Percentiles rank a stretch among this genome's conserved stretches.
Conservation (phyloP, 2,329 filamentous ascomycete species). For the Thelonectria rubi region DNA sequence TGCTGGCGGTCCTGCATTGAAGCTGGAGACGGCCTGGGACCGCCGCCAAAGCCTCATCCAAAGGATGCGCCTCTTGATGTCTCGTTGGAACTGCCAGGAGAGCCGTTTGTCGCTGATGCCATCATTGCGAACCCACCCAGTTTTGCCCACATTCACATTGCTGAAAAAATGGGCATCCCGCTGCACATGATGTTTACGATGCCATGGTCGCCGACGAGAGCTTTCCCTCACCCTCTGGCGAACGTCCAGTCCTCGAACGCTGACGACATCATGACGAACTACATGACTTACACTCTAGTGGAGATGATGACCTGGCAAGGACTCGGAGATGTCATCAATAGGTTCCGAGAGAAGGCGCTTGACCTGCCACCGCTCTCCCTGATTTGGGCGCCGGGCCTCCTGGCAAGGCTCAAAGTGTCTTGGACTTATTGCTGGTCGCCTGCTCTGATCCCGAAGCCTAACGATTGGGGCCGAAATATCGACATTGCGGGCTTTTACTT, state of each 20-base stretch:
- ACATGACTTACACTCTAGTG: slow-evolving; percentile 82
- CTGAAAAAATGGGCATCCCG: slow-evolving; percentile 78
- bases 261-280: slow-evolving; percentile 81
- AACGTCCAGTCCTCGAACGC: slow-evolving; percentile 82
- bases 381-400: slow-evolving; percentile 83
- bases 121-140: slow-evolving; percentile 83
- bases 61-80: slow-evolving; percentile 58
- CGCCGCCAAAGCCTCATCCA: slow-evolving; percentile 56
- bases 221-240: slow-evolving; percentile 86
- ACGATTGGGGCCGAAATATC: slow-evolving; percentile 78
- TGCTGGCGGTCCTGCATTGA: slow-evolving; percentile 90
- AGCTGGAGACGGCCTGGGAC: slow-evolving; percentile 72
- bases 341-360: slow-evolving; percentile 78
- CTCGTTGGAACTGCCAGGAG: slow-evolving; percentile 49
- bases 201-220: slow-evolving; percentile 88
- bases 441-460: slow-evolving; percentile 79
- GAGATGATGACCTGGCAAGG: slow-evolving; percentile 96
- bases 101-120: slow-evolving; percentile 83
- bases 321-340: slow-evolving; percentile 88
- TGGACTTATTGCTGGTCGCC: slow-evolving; percentile 95
- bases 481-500: slow-evolving; percentile 82
- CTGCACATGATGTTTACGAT: slow-evolving; percentile 94
- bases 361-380: slow-evolving; percentile 81
- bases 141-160: slow-evolving; percentile 79
- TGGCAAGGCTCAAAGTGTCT: slow-evolving; percentile 79